phyloP scores from a whole-genome alignment of 192 early-diverging fungal species.

The Umbelopsis sp. region DNA sequence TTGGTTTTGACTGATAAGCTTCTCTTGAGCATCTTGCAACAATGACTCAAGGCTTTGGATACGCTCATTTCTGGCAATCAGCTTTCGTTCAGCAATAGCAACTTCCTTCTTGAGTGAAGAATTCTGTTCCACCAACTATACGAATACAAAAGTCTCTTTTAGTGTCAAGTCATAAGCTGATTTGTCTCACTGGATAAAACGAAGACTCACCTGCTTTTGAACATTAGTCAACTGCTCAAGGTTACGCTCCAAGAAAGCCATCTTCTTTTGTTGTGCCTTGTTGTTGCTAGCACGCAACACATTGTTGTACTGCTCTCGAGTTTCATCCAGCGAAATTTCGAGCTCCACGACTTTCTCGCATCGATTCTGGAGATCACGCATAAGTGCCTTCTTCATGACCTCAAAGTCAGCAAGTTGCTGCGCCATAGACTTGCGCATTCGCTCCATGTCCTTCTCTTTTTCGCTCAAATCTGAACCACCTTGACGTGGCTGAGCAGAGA shows the following conservation, averaged over 20 bases:
- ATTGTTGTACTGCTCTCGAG: conserved; percentile 90
- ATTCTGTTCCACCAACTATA: conserved; percentile 88
- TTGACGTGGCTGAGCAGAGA: conserved; percentile 14
- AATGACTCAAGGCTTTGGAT: conserved; percentile 84
- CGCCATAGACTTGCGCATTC: conserved; percentile 77
- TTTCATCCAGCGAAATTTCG: conserved; percentile 96
- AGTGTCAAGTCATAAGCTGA: not conserved
- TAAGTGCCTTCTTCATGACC: conserved; percentile 96
- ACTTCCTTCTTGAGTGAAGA: conserved; percentile 92
- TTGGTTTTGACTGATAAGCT: conserved; percentile 72
- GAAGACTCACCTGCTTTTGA: conserved; percentile 66
- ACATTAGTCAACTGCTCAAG: conserved; percentile 90
- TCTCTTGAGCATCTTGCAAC: conserved; percentile 80
- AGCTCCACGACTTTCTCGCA: conserved; percentile 98
- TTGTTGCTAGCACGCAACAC: conserved; percentile 83
- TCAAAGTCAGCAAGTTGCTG: conserved; percentile 93
- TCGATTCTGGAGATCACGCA: conserved; percentile 96
- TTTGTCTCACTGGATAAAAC: not conserved
- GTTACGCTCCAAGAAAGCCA: conserved; percentile 92
- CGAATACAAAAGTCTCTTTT: too few species aligned
- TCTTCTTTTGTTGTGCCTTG: conserved; percentile 89
- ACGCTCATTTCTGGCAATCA: conserved; percentile 87
- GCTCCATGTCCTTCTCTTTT: conserved; percentile 77
- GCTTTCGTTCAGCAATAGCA: conserved; percentile 85
- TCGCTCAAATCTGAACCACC: conserved; percentile 31